Evolutionary conservation across 2,329 filamentous ascomycete genomes (phyloP), one percentile per base, ranked within the genome.

Genomic region (Fusarium compactum): DNA sequence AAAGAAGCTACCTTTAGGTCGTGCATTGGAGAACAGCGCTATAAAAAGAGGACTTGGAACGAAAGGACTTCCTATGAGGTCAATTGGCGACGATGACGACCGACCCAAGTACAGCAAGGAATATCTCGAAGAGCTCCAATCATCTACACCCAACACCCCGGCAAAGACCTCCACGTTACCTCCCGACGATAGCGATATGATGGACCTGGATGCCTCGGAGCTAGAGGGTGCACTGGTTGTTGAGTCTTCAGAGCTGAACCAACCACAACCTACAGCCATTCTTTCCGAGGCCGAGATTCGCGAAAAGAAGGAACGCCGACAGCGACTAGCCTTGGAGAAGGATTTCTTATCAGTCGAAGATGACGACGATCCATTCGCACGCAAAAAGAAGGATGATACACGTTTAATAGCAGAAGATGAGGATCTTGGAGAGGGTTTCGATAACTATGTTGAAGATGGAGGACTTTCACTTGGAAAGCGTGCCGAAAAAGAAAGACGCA

Each of bases 391-490:
- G 70, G 87, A 89, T 34, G 87, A 94, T 66, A 92, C 91, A 8
- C 87, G 95, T 3, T 86, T 98, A 3, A 87, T 94, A 8, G 88
- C 86, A 44, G 94, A 98, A 34, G 95, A 98, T 74, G 95, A 98
- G 77, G 94, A 98, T 76, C 87, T 98, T 0, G 93, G 92, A 40
- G 96, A 98, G 81, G 95, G 94, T 0, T 98, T 97, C 73, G 95
- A 98, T 65, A 91, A 95, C 58, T 97, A 93, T 74, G 93, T 96
- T 11, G 92, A 96, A 43, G 93, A 97, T 76, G 94, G 92, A 11
- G 89, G 89, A 10, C 88, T 98, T 12, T 88, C 92, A 2, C 84
- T 98, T 0, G 93, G 94, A 34, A 89, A 87, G 67, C 92, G 92
- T 65, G 94, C 94, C 1, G 93, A 96, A 80, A 89, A 87, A 22